phyloP scores from a whole-genome alignment of 2,329 filamentous ascomycete genomes.

The Bipolaris oryzae region DNA sequence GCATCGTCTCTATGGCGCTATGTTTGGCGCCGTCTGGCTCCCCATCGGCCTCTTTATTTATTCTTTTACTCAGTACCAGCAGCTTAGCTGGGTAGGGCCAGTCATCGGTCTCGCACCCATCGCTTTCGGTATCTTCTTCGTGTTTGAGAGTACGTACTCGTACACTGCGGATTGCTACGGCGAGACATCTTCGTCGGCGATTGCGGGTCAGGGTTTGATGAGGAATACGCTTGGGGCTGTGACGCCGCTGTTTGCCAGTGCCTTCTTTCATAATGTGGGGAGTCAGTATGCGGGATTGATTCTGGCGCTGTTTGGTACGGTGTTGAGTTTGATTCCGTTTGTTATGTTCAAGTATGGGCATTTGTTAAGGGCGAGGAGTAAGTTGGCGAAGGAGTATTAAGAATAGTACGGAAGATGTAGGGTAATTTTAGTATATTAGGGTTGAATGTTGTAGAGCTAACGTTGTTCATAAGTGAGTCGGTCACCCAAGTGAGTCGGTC shows the following conservation, averaged over 20 bases:
- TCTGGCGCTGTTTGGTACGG: conserved; percentile 54
- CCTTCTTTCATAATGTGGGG: conserved; percentile 61
- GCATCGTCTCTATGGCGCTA: conserved; percentile 41
- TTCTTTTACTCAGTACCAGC: conserved; percentile 60
- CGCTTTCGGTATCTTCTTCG: conserved; percentile 61
- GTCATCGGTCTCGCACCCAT: conserved; percentile 58
- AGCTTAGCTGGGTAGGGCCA: conserved; percentile 58
- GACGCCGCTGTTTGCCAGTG: conserved; percentile 58
- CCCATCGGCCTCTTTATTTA: conserved; percentile 53
- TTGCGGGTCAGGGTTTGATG: conserved; percentile 60
- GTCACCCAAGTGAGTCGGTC: too few species aligned
- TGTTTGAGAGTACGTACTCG: conserved; percentile 54
- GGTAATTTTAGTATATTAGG: not conserved
- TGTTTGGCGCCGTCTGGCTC: conserved; percentile 41
- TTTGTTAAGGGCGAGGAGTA: conserved; percentile 48
- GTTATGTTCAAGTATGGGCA: conserved; percentile 54
- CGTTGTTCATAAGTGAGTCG: too few species aligned
- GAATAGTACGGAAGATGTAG: not conserved
- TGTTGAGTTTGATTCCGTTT: conserved; percentile 52
- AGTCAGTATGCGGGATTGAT: conserved; percentile 60
- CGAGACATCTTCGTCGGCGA: conserved; percentile 51
- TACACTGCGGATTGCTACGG: conserved; percentile 62
- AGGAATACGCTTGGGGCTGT: conserved; percentile 61
- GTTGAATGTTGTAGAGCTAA: not conserved
- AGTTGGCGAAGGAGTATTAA: conserved; percentile 45